A percentile compares a stretch with the other conserved stretches of the same genome.
These are phyloP conservation scores for Saccharomyces hybrid DNA, from an alignment of 1,139 yeast species.

Conservation along the genomic window DNA sequence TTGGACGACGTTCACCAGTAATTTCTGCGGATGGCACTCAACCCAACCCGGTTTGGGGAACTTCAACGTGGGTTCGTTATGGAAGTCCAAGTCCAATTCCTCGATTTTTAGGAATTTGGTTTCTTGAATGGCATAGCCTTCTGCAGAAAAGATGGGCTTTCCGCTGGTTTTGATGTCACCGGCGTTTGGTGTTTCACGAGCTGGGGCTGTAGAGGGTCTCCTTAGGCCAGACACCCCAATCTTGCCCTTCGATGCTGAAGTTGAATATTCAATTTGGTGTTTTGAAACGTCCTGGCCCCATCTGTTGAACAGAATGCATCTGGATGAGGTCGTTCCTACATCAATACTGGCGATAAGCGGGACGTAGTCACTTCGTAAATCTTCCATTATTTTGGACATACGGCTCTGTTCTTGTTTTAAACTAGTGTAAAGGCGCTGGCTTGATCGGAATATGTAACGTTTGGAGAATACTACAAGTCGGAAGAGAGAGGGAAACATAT, in stretches of 20 bases:
- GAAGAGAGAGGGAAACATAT: neutral
- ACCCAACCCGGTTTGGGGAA: conserved; percentile 89
- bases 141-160: conserved; percentile 52
- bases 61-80: conserved; percentile 60
- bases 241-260: conserved; percentile 50
- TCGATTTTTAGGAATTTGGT: conserved; percentile 57
- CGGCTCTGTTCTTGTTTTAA: neutral
- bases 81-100: conserved; percentile 36
- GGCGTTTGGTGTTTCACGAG: neutral
- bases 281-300: conserved; percentile 74
- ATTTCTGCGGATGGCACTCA: conserved; percentile 85
- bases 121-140: conserved; percentile 60
- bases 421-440: neutral
- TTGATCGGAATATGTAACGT: neutral
- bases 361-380: conserved; percentile 7
- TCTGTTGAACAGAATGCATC: conserved; percentile 73
- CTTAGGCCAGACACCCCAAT: conserved; percentile 26
- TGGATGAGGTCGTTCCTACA: conserved; percentile 92
- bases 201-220: conserved; percentile 23
- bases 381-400: neutral
- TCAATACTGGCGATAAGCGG: conserved; percentile 71
- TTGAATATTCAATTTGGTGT: conserved; percentile 82
- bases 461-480: neutral
- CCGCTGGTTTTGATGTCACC: conserved; percentile 33
- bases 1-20: conserved; percentile 74